These are phyloP conservation scores for Chrysosporium queenslandicum DNA, from an alignment of 2,329 filamentous ascomycete genomes.

Conservation along the genomic window DNA sequence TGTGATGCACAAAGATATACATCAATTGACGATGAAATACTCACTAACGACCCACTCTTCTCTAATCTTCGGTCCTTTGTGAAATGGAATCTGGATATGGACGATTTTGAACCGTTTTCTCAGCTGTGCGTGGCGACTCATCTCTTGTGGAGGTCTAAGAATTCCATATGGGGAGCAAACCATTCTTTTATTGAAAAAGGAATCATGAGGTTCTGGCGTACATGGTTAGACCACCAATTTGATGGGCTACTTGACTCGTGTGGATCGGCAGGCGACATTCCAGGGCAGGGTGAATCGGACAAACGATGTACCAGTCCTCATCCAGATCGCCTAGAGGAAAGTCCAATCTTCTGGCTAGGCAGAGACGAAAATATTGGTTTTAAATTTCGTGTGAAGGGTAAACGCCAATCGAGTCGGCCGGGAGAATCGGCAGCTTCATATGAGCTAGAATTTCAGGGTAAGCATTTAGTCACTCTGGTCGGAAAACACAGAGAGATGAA, in stretches of 20 bases:
- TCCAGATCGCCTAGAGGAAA: background rate
- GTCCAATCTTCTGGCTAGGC: constrained; percentile 3
- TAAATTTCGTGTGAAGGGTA: background rate
- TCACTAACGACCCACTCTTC: background rate
- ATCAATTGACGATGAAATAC: background rate
- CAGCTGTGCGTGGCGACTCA: background rate
- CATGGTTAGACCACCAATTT: background rate
- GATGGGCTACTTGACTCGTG: background rate
- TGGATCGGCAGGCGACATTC: background rate
- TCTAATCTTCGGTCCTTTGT: background rate
- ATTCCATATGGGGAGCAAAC: background rate
- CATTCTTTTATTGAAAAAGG: background rate
- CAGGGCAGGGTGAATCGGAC: background rate
- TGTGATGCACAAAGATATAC: background rate
- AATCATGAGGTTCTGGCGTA: background rate
- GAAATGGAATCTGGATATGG: background rate
- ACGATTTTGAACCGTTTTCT: background rate
- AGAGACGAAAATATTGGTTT: background rate
- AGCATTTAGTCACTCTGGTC: background rate
- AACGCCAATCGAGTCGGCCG: background rate
- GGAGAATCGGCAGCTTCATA: background rate
- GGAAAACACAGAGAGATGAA: background rate
- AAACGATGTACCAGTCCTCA: background rate
- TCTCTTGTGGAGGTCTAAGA: background rate
- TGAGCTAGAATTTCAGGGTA: background rate